A percentile compares a stretch with the other conserved stretches of the same genome.
These are phyloP conservation scores for Irpex sp. DNA, from an alignment of 1,284 basidiomycete genomes.

Conservation along the genomic window DNA sequence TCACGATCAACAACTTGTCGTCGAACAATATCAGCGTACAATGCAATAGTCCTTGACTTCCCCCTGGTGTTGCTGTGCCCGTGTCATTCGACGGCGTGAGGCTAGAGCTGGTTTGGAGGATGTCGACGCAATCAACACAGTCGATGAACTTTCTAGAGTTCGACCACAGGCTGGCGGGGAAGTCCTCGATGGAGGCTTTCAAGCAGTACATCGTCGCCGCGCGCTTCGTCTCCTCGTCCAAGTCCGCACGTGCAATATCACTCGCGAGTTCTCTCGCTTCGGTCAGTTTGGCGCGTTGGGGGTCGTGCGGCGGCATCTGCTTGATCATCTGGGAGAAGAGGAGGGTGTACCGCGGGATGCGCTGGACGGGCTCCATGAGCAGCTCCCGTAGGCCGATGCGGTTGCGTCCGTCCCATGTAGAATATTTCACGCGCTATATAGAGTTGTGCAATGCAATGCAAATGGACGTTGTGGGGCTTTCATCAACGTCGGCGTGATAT, in stretches of 20 bases:
- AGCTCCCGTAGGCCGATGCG: slow-evolving; percentile 90
- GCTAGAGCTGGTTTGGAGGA: slow-evolving; percentile 30
- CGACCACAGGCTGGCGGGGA: slow-evolving; percentile 85
- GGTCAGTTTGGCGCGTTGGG: slow-evolving; percentile 77
- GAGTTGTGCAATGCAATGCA: slow-evolving; percentile 7
- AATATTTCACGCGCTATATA: slow-evolving; percentile 82
- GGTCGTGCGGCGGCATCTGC: slow-evolving; percentile 74
- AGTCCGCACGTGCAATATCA: slow-evolving; percentile 89
- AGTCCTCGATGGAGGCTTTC: slow-evolving; percentile 82
- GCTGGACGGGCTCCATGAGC: slow-evolving; percentile 99
- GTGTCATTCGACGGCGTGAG: too few species aligned
- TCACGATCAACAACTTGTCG: slow-evolving; percentile 90
- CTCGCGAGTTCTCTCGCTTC: slow-evolving; percentile 88
- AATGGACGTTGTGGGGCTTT: slow-evolving; percentile 3
- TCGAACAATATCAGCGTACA: slow-evolving; percentile 94
- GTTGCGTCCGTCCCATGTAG: slow-evolving; percentile 72
- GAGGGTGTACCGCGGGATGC: slow-evolving; percentile 94
- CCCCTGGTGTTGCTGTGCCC: too few species aligned
- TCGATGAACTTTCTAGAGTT: slow-evolving; percentile 88
- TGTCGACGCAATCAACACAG: slow-evolving; percentile 92
- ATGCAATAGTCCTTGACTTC: slow-evolving; percentile 47
- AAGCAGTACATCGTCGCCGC: slow-evolving; percentile 90
- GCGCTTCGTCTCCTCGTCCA: slow-evolving; percentile 87
- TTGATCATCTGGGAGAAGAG: slow-evolving; percentile 91
- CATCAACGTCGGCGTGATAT: background rate